Evolutionary conservation across 164 flowering plant genomes (phyloP).

Genomic region (Nymphaea colorata): DNA sequence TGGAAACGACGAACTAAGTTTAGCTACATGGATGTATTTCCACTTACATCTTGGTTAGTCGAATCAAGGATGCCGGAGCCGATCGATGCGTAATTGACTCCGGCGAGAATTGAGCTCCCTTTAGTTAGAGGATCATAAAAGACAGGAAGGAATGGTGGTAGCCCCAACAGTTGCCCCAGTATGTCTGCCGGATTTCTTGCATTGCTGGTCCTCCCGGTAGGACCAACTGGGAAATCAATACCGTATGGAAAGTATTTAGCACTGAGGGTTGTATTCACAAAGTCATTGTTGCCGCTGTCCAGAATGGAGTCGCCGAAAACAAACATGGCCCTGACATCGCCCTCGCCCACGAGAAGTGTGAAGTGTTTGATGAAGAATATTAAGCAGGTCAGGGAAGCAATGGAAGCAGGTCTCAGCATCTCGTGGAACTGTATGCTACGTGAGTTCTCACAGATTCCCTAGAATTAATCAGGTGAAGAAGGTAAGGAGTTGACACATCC

Average conservation of each 20-base stretch:
- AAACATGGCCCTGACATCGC: slow-evolving; percentile 21
- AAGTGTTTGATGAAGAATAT: too few species aligned
- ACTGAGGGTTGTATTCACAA: slow-evolving; percentile 24
- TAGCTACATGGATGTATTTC: too few species aligned
- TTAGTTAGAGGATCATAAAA: neutral
- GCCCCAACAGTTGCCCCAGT: neutral
- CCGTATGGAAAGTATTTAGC: slow-evolving; percentile 56
- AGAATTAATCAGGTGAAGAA: too few species aligned
- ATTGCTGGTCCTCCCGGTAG: slow-evolving; percentile 23
- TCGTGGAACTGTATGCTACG: too few species aligned
- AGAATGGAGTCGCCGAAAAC: slow-evolving; percentile 68
- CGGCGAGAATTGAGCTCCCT: neutral
- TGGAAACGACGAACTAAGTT: too few species aligned
- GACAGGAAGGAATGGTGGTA: neutral
- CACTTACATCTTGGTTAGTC: too few species aligned
- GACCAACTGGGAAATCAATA: slow-evolving; percentile 44
- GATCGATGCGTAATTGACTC: neutral
- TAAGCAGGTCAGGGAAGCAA: too few species aligned
- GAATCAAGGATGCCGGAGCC: too few species aligned
- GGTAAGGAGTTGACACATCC: too few species aligned
- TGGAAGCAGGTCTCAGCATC: too few species aligned
- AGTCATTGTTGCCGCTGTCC: slow-evolving; percentile 72
- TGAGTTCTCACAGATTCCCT: too few species aligned
- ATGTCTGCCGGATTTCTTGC: neutral
- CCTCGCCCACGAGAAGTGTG: neutral